These are phyloP conservation scores for Pseudonectria foliicola DNA, from an alignment of 2,329 filamentous ascomycete species.

Conservation along the genomic window DNA sequence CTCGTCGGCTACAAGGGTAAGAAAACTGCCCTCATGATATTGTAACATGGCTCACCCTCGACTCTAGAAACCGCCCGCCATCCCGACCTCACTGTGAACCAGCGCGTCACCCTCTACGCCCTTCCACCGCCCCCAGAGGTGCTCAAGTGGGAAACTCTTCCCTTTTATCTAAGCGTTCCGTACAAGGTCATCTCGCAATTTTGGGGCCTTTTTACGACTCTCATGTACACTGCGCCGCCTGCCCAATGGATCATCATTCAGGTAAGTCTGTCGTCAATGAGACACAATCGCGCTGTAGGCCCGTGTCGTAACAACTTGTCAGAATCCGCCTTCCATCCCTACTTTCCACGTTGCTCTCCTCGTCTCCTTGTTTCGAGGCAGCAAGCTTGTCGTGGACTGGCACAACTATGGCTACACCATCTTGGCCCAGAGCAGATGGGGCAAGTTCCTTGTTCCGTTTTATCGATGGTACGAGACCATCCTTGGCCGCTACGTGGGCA, in stretches of 20 bases:
- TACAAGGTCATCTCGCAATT: constrained; percentile 83
- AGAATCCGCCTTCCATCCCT: constrained; percentile 94
- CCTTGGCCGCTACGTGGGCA: constrained; percentile 59
- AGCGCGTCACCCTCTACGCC: constrained; percentile 63
- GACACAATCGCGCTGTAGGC: neutral
- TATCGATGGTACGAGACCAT: constrained; percentile 71
- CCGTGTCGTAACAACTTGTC: constrained; percentile 10
- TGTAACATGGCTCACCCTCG: constrained; percentile 3
- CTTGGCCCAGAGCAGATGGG: constrained; percentile 55
- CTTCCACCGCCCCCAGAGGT: constrained; percentile 60
- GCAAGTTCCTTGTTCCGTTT: constrained; percentile 68
- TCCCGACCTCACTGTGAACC: constrained; percentile 64
- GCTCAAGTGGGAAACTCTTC: constrained; percentile 60
- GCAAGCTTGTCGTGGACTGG: constrained; percentile 87
- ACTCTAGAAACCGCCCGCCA: constrained; percentile 67
- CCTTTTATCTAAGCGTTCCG: constrained; percentile 73
- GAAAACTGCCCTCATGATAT: neutral
- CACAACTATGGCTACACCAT: constrained; percentile 99
- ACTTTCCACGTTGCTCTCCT: constrained; percentile 71
- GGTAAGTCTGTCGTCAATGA: constrained; percentile 37
- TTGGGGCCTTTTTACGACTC: constrained; percentile 58
- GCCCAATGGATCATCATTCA: constrained; percentile 81
- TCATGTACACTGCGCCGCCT: constrained; percentile 69
- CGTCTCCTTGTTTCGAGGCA: constrained; percentile 69
- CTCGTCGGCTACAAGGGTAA: constrained; percentile 81